These are phyloP conservation scores for Vitis hybrid DNA, from an alignment of 177 flowering plant genomes.

Conservation along the genomic window DNA sequence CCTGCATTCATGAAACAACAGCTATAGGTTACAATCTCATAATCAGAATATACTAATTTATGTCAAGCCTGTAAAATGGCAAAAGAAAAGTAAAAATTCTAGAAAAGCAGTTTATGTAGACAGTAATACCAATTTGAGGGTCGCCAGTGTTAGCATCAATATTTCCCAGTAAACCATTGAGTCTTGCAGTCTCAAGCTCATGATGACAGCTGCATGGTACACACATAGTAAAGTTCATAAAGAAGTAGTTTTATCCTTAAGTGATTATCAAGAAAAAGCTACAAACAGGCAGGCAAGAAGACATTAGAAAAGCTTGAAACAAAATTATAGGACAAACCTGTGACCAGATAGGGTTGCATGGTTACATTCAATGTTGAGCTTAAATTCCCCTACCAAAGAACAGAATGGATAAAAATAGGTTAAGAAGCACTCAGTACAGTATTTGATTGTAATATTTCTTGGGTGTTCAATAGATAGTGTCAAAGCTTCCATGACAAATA, in stretches of 20 bases:
- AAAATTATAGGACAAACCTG: conserved; percentile 40
- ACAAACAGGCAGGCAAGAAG: too few species aligned
- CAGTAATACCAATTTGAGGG: conserved; percentile 79
- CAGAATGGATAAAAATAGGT: neutral
- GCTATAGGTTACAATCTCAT: neutral
- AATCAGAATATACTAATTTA: too few species aligned
- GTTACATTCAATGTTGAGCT: conserved; percentile 94
- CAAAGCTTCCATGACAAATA: too few species aligned
- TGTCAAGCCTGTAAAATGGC: neutral
- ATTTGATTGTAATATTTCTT: neutral
- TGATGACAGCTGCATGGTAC: conserved; percentile 78
- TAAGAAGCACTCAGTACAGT: neutral
- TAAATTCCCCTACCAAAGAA: conserved; percentile 66
- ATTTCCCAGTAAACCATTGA: conserved; percentile 87
- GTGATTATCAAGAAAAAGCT: too few species aligned
- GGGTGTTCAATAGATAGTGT: too few species aligned
- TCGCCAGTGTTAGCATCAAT: conserved; percentile 97
- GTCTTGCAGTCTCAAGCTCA: conserved; percentile 96
- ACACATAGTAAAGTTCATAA: neutral
- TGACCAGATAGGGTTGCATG: conserved; percentile 96
- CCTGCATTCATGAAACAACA: conserved; percentile 40
- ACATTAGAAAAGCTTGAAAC: neutral
- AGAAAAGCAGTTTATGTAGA: neutral
- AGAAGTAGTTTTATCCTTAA: too few species aligned
- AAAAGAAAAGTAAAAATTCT: neutral